Percentiles rank a stretch among this genome's conserved stretches.
Evolutionary conservation across 495 filamentous ascomycete species (phyloP).

Genomic region (Tuber brumale): DNA sequence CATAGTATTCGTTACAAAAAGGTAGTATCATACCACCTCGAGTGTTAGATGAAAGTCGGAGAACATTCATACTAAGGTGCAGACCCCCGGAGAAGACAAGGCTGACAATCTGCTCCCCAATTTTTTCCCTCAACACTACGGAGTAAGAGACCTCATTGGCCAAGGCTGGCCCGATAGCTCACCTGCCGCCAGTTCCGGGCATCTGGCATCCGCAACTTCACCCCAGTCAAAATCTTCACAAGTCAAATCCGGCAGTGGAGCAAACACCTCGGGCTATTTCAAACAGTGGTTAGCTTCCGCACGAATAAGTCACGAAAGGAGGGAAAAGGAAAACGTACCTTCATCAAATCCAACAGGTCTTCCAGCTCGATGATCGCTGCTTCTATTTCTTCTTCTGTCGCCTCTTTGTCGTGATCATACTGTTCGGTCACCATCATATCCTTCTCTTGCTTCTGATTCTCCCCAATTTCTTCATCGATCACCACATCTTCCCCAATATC

Average conservation of each 20-base stretch:
- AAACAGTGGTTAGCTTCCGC: neutral
- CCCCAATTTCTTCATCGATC: neutral
- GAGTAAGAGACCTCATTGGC: neutral
- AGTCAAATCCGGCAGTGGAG: neutral
- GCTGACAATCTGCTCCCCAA: neutral
- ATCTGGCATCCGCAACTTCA: neutral
- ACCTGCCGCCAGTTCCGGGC: neutral
- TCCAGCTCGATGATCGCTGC: neutral
- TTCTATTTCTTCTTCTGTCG: neutral
- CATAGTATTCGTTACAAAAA: neutral
- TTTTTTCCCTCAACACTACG: neutral
- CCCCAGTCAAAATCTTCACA: neutral
- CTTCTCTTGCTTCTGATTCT: neutral
- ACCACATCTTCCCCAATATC: neutral
- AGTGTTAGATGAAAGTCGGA: neutral
- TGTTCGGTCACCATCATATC: neutral
- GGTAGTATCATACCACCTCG: neutral
- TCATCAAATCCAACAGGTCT: neutral
- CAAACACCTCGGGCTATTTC: neutral
- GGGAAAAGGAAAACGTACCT: neutral
- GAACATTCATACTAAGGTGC: neutral
- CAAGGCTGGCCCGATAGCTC: neutral
- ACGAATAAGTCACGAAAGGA: neutral
- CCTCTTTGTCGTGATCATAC: neutral
- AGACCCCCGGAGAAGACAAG: neutral